phyloP scores from a whole-genome alignment of 164 flowering plant genomes.

The Annona cherimola region DNA sequence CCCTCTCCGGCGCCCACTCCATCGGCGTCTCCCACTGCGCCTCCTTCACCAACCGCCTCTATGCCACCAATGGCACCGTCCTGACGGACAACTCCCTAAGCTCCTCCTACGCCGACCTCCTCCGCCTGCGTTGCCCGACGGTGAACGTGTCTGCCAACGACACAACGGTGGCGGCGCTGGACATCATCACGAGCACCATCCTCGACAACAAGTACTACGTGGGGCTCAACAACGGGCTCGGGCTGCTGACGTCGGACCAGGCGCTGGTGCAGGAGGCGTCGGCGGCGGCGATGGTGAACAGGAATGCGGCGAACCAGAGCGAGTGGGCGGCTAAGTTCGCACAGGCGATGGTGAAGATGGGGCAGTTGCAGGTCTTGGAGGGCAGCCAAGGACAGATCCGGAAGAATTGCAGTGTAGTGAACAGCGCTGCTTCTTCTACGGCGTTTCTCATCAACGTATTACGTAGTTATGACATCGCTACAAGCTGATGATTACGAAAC shows the following conservation, averaged over 20 bases:
- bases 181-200: background rate
- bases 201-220: constrained; percentile 11
- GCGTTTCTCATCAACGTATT: too few species aligned
- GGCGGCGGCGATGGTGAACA: constrained; percentile 1
- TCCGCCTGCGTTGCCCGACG: constrained; percentile 6
- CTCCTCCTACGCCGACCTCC: background rate
- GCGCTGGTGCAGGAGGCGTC: background rate
- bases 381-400: constrained; percentile 4
- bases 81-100: background rate
- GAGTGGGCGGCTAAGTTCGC: background rate
- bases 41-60: constrained; percentile 12
- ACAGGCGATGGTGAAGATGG: background rate
- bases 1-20: constrained; percentile 14
- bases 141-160: background rate
- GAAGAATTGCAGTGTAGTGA: constrained; percentile 12
- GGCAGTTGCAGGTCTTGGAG: constrained; percentile 1
- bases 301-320: background rate
- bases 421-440: background rate
- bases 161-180: constrained; percentile 1
- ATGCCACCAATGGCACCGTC: constrained; percentile 2
- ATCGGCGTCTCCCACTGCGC: constrained; percentile 12
- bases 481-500: too few species aligned
- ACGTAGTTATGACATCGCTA: too few species aligned
- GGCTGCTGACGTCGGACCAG: constrained; percentile 8
- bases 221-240: constrained; percentile 1